Evolutionary conservation across 73 alveolate species (phyloP).

Genomic region (Symbiodinium natans): DNA sequence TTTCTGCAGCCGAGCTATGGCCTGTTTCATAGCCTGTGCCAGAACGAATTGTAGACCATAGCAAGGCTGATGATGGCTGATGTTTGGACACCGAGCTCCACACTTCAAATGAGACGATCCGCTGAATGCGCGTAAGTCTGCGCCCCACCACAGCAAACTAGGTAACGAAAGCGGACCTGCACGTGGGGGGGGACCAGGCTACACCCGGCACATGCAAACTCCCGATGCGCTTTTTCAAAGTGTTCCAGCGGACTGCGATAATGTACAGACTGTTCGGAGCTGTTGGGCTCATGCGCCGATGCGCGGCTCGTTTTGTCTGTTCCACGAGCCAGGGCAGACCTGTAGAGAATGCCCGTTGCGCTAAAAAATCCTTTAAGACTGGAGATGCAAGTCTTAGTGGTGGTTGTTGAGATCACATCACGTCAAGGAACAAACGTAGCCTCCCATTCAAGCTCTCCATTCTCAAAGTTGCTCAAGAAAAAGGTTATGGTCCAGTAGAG

Average conservation of each 20-base stretch:
- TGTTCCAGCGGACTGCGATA: not conserved
- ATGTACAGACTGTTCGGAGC: not conserved
- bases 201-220: not conserved
- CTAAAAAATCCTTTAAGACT: not conserved
- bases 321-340: constrained; percentile 6
- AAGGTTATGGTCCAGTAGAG: not conserved
- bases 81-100: not conserved
- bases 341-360: not conserved
- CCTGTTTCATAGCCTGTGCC: not conserved
- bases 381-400: not conserved
- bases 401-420: too few species aligned
- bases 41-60: too few species aligned
- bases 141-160: not conserved
- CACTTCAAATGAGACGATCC: not conserved
- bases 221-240: not conserved
- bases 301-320: not conserved
- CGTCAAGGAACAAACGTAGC: not conserved
- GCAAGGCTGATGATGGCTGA: too few species aligned
- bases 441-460: not conserved
- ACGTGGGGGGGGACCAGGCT: not conserved
- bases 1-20: constrained; percentile 1
- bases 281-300: not conserved
- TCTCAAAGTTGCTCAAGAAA: not conserved
- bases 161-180: too few species aligned
- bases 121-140: not conserved